phyloP scores from a whole-genome alignment of 768 basidiomycete genomes.

The Kwoniella sp. region DNA sequence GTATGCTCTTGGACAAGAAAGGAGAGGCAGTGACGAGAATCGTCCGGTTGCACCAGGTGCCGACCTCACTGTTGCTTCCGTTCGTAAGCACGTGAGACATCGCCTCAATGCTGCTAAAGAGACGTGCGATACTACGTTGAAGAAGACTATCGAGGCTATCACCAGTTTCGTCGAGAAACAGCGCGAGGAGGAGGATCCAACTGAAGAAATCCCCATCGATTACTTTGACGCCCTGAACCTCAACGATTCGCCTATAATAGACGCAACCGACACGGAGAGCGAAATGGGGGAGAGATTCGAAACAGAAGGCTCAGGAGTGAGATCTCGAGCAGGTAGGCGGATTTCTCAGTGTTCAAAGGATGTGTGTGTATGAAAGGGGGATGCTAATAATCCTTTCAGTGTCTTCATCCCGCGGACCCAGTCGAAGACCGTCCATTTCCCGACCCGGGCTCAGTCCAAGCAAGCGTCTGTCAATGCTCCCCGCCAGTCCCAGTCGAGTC shows the following conservation, averaged over 20 bases:
- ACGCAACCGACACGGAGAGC: conserved; percentile 56
- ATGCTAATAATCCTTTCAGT: conserved; percentile 17
- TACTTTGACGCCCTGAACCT: conserved; percentile 38
- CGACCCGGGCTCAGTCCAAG: conserved; percentile 32
- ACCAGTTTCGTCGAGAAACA: conserved; percentile 93
- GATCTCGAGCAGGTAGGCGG: conserved; percentile 26
- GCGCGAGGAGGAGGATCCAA: conserved; percentile 56
- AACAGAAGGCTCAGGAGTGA: conserved; percentile 9
- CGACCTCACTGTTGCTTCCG: conserved; percentile 51
- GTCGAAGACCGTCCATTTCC: conserved; percentile 52
- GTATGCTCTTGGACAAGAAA: conserved; percentile 37
- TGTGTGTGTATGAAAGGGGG: not conserved
- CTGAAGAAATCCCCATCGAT: conserved; percentile 27
- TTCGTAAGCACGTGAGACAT: conserved; percentile 87
- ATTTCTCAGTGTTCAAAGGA: not conserved
- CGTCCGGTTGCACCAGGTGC: conserved; percentile 36
- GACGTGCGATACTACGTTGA: conserved; percentile 94
- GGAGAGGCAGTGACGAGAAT: conserved; percentile 24
- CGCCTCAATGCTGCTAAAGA: conserved; percentile 91
- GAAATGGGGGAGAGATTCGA: conserved; percentile 27
- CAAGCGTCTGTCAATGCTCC: conserved; percentile 28
- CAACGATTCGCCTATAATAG: conserved; percentile 54
- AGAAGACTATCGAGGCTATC: conserved; percentile 89
- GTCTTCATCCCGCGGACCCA: conserved; percentile 41
- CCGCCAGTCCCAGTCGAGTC: conserved; percentile 42